Conservation (phyloP, 306 rosid genomes). For the Mimosa pudica region DNA sequence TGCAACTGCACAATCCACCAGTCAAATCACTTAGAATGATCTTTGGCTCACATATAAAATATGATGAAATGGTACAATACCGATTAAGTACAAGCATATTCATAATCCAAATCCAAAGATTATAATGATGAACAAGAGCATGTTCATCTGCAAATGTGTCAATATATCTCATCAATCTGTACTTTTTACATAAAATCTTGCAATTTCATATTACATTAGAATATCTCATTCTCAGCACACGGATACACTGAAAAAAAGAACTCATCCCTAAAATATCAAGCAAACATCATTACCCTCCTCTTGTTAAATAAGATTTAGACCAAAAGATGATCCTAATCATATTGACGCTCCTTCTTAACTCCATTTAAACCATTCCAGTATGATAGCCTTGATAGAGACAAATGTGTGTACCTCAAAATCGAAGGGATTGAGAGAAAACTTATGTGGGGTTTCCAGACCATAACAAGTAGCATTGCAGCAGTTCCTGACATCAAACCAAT, state of each 20-base stretch:
- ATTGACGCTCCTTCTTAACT: conserved; percentile 22
- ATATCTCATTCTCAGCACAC: not conserved
- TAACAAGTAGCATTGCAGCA: conserved; percentile 90
- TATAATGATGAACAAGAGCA: not conserved
- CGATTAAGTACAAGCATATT: conserved; percentile 16
- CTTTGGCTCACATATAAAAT: not conserved
- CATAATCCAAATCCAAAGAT: conserved; percentile 35
- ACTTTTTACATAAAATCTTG: not conserved
- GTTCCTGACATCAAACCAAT: conserved; percentile 64
- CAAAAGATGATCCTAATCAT: conserved; percentile 21
- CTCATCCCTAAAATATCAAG: conserved; percentile 21
- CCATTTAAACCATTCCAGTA: conserved; percentile 15
- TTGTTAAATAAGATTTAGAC: conserved; percentile 29
- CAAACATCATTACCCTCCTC: not conserved
- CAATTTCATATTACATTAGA: not conserved
- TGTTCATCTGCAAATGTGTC: not conserved
- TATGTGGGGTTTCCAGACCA: conserved; percentile 88
- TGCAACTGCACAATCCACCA: conserved; percentile 15
- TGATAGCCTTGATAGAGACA: conserved; percentile 16
- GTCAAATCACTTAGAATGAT: conserved; percentile 11
- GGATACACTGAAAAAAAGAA: not conserved
- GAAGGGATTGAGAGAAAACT: conserved; percentile 70
- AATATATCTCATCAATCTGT: not conserved
- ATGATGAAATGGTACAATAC: not conserved
- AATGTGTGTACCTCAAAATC: conserved; percentile 64